A percentile compares a stretch with the other conserved stretches of the same genome.
phyloP scores from a whole-genome alignment of 257 asterid species.

The Thymus quinquecostatus region DNA sequence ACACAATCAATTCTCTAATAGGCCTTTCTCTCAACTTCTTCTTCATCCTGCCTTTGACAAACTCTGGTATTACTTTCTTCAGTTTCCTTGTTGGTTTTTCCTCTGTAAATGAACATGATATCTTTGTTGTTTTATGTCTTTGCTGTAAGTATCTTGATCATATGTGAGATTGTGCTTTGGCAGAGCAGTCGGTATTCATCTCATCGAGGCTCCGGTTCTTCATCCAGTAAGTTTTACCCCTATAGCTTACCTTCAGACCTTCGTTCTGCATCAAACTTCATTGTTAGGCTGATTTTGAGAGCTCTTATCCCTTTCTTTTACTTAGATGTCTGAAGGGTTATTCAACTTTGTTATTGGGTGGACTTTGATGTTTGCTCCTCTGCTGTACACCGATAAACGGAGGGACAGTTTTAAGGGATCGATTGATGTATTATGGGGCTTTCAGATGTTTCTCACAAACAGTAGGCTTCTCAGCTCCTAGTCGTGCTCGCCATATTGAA shows the following conservation, averaged over 20 bases:
- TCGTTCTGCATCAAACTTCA: not conserved
- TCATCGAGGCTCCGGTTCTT: conserved; percentile 73
- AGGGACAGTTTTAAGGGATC: conserved; percentile 79
- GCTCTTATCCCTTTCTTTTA: conserved; percentile 19
- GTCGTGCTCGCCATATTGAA: not conserved
- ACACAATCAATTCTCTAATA: conserved; percentile 66
- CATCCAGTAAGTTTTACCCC: conserved; percentile 55
- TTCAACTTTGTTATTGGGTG: conserved; percentile 95
- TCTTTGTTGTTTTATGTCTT: not conserved
- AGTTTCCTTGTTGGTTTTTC: conserved; percentile 10
- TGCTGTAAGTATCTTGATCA: conserved; percentile 42
- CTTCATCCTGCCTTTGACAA: conserved; percentile 75
- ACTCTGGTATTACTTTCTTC: conserved; percentile 55
- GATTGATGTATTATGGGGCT: conserved; percentile 76
- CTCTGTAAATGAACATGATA: no score
- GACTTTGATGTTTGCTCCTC: conserved; percentile 90
- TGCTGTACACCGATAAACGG: conserved; percentile 79
- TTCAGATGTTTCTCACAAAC: conserved; percentile 95
- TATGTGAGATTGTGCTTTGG: conserved; percentile 45
- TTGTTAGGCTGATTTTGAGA: conserved; percentile 28
- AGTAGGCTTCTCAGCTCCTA: conserved; percentile 52
- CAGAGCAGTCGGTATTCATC: conserved; percentile 95
- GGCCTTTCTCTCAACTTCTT: conserved; percentile 94
- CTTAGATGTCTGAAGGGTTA: conserved; percentile 90
- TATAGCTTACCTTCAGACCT: not conserved